Evolutionary conservation across 2,329 filamentous ascomycete genomes (phyloP), one percentile per base, ranked within the genome.

Genomic region (Penicillium occitanis): DNA sequence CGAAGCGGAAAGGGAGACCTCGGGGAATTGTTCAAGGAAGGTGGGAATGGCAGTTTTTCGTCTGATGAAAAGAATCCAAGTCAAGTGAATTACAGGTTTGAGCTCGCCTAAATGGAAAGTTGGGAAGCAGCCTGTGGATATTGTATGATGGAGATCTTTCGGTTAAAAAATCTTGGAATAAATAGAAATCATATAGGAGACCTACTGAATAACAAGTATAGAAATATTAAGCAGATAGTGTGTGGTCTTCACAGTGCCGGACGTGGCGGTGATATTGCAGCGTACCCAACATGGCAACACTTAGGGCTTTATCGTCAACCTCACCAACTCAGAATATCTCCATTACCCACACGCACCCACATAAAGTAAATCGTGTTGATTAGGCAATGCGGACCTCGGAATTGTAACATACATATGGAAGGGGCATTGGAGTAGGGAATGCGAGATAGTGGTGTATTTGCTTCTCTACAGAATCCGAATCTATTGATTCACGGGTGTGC

Each of bases 81-180:
- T 53, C 50, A 53, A 53, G 50, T 53, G 25, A 53, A 53, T 53
- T 53, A 30, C 28, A 53, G 17, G 2, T 53, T 53, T 53, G 50
- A n/a, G 19, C 46, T 50, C 22, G 5, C 46, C 19, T 50, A 17
- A 50, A 50, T 19, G 42, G n/a, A 46, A 2, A 42, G 17, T 17
- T 13, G 19, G 19, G 44, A 48, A 48, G 44, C 19, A 22, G 46
- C 46, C 22, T 7, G 13, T 50, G 22, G 13, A 50, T 48, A 14
- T 50, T 10, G 46, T 28, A 48, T 50, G 19, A 13, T 28, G 44
- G n/a, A 50, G 19, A 22, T 19, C n/a, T 19, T 46, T 5, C 40
- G 17, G 6, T n/a, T 42, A 3, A n/a, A 5, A n/a, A 2, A 5
- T 42, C 17, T n/a, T 42, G 40, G 40, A 7, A n/a, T 42, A n/a